These are phyloP conservation scores for Sordaria brevicollis DNA, from an alignment of 495 filamentous ascomycete genomes.

Conservation along the genomic window DNA sequence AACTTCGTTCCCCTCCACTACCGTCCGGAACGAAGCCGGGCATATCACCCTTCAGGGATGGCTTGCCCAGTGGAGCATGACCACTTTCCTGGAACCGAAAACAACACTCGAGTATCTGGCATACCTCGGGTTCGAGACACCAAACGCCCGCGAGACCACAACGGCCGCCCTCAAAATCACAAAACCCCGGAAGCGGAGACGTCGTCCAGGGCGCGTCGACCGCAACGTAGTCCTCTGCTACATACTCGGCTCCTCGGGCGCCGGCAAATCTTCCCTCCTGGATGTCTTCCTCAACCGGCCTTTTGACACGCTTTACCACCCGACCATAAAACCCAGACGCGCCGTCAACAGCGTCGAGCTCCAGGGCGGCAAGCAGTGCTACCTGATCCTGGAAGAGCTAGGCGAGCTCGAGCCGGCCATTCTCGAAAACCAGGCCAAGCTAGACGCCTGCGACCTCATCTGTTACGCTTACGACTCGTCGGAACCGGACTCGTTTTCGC, in stretches of 20 bases:
- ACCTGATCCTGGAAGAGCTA: constrained; percentile 88
- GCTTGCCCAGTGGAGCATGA: constrained; percentile 99
- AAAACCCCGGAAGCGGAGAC: constrained; percentile 73
- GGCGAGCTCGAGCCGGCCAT: constrained; percentile 93
- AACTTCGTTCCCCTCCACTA: constrained; percentile 79
- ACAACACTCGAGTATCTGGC: constrained; percentile 92
- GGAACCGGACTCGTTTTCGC: constrained; percentile 86
- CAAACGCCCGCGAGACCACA: constrained; percentile 53
- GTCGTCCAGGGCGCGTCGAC: constrained; percentile 72
- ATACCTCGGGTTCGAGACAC: constrained; percentile 79
- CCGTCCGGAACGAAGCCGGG: constrained; percentile 88
- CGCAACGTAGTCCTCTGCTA: constrained; percentile 96
- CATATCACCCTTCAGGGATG: constrained; percentile 95
- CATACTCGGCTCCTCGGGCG: constrained; percentile 71
- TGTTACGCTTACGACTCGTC: constrained; percentile 96
- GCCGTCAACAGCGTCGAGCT: constrained; percentile 96
- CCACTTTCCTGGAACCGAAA: constrained; percentile 88
- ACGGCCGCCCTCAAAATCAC: constrained; percentile 85
- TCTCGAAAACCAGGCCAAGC: constrained; percentile 78
- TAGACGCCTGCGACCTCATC: constrained; percentile 88
- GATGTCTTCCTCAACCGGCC: constrained; percentile 84
- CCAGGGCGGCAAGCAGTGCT: constrained; percentile 92
- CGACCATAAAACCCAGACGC: constrained; percentile 86
- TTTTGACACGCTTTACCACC: constrained; percentile 77
- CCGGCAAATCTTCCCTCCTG: constrained; percentile 82